A percentile compares a stretch with the other conserved stretches of the same genome.
Conservation (phyloP, 352 stramenopile genomes). For the Blastocystis hominis region DNA sequence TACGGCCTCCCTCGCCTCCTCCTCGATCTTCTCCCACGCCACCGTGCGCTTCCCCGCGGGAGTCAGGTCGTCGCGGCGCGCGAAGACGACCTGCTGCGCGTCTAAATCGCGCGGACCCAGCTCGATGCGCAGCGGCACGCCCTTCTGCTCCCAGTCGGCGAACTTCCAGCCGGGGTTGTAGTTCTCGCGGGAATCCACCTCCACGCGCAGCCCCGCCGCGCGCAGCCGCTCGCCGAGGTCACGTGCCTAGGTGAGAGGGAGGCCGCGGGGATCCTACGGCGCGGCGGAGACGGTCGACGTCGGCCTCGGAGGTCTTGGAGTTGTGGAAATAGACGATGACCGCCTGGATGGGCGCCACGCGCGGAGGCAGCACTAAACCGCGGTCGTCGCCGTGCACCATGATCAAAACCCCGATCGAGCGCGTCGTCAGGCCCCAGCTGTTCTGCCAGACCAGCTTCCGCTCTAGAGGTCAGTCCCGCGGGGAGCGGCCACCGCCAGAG, state of each 20-base stretch:
- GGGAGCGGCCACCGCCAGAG: slow-evolving; percentile 66
- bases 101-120: slow-evolving; percentile 89
- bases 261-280: background rate
- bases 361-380: slow-evolving; percentile 91
- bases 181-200: slow-evolving; percentile 83
- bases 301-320: slow-evolving; percentile 32
- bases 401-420: slow-evolving; percentile 95
- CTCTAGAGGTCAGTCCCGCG: slow-evolving; percentile 63
- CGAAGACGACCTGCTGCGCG: slow-evolving; percentile 80
- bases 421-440: slow-evolving; percentile 93
- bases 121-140: slow-evolving; percentile 93
- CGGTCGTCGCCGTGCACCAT: slow-evolving; percentile 99
- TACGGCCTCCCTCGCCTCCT: slow-evolving; percentile 4
- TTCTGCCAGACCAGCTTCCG: slow-evolving; percentile 86
- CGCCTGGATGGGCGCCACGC: slow-evolving; percentile 86
- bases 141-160: slow-evolving; percentile 98
- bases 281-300: slow-evolving; percentile 38
- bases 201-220: slow-evolving; percentile 76
- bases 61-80: slow-evolving; percentile 79
- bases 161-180: slow-evolving; percentile 94
- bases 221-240: slow-evolving; percentile 64
- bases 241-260: slow-evolving; percentile 61
- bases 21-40: slow-evolving; percentile 48
- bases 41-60: slow-evolving; percentile 63
- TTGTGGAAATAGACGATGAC: slow-evolving; percentile 81